These are phyloP conservation scores for Exophiala dermatitidis DNA, from an alignment of 2,329 filamentous ascomycete genomes.

Conservation along the genomic window DNA sequence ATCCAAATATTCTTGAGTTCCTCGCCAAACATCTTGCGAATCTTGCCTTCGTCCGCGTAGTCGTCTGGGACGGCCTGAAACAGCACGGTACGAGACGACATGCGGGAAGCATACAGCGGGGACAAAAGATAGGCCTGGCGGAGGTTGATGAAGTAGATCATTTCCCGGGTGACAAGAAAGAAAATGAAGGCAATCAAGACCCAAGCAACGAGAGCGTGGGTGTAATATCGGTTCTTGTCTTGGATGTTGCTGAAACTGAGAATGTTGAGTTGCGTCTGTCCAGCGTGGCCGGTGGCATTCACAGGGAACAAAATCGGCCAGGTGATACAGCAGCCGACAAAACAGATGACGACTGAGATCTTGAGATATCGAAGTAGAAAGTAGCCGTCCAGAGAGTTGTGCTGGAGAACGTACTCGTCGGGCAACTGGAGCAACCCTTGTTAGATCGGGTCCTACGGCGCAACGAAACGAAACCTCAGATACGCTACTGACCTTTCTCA, in stretches of 20 bases:
- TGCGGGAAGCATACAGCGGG: conserved; percentile 71
- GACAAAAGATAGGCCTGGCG: conserved; percentile 87
- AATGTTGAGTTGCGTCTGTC: conserved; percentile 61
- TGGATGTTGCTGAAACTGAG: conserved; percentile 72
- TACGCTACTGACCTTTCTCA: conserved; percentile 49
- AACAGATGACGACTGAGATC: conserved; percentile 67
- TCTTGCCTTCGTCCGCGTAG: conserved; percentile 68
- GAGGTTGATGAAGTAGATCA: conserved; percentile 85
- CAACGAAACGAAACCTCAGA: neutral
- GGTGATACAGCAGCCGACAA: conserved; percentile 75
- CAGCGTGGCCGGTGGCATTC: conserved; percentile 71
- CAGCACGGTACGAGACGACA: conserved; percentile 84
- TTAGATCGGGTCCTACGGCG: neutral
- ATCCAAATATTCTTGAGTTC: conserved; percentile 82
- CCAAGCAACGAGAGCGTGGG: conserved; percentile 73
- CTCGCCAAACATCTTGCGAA: conserved; percentile 74
- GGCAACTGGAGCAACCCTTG: conserved; percentile 35
- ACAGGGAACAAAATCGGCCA: conserved; percentile 86
- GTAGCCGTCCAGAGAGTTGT: conserved; percentile 87
- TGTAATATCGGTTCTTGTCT: conserved; percentile 65
- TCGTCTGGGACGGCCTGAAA: conserved; percentile 75
- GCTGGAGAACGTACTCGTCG: conserved; percentile 76
- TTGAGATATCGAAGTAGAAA: conserved; percentile 84
- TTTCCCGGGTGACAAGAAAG: conserved; percentile 78
- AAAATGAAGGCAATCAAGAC: conserved; percentile 81